Evolutionary conservation across 768 basidiomycete genomes (phyloP).

Genomic region (Russula olivacea): DNA sequence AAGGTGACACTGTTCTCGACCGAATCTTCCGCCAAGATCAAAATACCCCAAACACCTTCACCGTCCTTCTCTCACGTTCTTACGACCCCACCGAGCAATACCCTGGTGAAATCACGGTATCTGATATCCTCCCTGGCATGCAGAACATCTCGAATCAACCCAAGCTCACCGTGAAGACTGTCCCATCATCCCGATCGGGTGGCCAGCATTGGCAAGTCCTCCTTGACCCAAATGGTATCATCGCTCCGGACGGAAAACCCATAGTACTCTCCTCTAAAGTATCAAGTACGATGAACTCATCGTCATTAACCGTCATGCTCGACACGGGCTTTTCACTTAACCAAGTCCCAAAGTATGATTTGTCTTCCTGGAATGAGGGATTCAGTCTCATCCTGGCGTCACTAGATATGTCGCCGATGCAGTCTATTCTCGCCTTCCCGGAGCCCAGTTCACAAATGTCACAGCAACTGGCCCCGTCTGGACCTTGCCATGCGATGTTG

Average conservation of each 20-base stretch:
- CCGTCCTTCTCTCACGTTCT: conserved; percentile 57
- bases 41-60: conserved; percentile 54
- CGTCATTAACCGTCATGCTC: conserved; percentile 53
- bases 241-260: conserved; percentile 52
- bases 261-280: conserved; percentile 46
- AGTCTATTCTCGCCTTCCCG: conserved; percentile 52
- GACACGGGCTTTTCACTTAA: conserved; percentile 68
- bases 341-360: conserved; percentile 48
- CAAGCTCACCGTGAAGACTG: conserved; percentile 43
- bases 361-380: conserved; percentile 8
- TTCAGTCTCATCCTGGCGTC: conserved; percentile 13
- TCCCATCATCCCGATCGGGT: conserved; percentile 31
- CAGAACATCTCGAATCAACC: conserved; percentile 45
- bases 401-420: conserved; percentile 47
- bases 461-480: conserved; percentile 44
- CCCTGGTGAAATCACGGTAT: conserved; percentile 58
- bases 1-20: conserved; percentile 53
- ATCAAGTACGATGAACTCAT: conserved; percentile 34
- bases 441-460: conserved; percentile 44
- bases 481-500: conserved; percentile 56
- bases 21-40: conserved; percentile 57
- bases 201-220: conserved; percentile 63
- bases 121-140: conserved; percentile 49
- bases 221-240: conserved; percentile 55
- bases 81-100: conserved; percentile 47